These are phyloP conservation scores for Zygotorulaspora florentina DNA, from an alignment of 805 yeast species.

Conservation along the genomic window DNA sequence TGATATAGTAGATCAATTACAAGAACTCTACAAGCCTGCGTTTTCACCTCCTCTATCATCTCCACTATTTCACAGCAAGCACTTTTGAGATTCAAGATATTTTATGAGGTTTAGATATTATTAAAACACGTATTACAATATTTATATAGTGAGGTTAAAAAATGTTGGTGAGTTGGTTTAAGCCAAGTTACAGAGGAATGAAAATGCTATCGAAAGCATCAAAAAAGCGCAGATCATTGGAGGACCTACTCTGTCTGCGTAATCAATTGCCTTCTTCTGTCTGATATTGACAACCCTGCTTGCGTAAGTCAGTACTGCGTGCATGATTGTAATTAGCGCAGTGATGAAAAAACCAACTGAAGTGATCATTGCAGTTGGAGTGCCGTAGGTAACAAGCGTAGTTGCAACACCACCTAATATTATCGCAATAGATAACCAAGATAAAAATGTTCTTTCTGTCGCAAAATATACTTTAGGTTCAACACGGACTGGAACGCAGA, in stretches of 20 bases:
- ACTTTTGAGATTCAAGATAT: no score
- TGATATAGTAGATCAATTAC: no score
- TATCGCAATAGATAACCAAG: constrained; percentile 91
- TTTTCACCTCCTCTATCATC: no score
- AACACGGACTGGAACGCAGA: constrained; percentile 90
- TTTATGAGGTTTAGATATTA: no score
- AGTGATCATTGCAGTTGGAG: constrained; percentile 66
- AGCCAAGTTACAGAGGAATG: constrained; percentile 45
- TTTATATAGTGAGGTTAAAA: no score
- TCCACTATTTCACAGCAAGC: no score
- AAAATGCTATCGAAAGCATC: constrained; percentile 60
- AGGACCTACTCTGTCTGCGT: constrained; percentile 88
- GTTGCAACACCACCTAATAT: constrained; percentile 86
- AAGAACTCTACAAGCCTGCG: no score
- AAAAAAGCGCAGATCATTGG: constrained; percentile 72
- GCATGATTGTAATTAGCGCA: constrained; percentile 66
- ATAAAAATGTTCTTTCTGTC: constrained; percentile 87
- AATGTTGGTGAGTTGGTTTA: not conserved
- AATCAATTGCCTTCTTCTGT: constrained; percentile 72
- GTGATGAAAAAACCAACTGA: constrained; percentile 82
- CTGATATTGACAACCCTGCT: constrained; percentile 83
- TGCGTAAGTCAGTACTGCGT: constrained; percentile 69
- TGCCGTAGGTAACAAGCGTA: constrained; percentile 80
- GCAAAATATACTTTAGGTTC: constrained; percentile 99
- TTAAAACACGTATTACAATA: no score